A percentile compares a stretch with the other conserved stretches of the same genome.
phyloP scores from a whole-genome alignment of 768 basidiomycete genomes.

The Auriscalpium microsporum region DNA sequence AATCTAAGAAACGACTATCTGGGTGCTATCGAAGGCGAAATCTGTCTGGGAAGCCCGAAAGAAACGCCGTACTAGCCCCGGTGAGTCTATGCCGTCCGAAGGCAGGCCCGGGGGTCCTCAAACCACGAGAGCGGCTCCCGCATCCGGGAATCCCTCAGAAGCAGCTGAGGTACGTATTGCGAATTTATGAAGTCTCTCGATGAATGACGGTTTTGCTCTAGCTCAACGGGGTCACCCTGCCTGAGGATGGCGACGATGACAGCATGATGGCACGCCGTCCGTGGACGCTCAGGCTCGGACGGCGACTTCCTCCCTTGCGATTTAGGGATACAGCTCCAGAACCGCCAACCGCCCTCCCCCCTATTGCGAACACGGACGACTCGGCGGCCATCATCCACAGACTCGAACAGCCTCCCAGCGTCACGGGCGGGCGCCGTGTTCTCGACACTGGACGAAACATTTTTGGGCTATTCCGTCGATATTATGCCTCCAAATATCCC shows the following conservation, averaged over 20 bases:
- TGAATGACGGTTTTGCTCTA: neutral
- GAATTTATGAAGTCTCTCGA: neutral
- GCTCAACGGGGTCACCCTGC: neutral
- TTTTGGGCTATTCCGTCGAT: neutral
- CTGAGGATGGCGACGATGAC: neutral
- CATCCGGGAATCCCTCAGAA: neutral
- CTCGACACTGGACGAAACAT: neutral
- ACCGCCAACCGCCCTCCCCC: neutral
- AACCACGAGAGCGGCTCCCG: too few relatives aligned
- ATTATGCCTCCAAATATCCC: neutral
- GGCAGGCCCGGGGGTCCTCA: too few relatives aligned
- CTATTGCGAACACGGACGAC: neutral
- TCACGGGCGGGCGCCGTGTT: neutral
- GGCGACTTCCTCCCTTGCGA: neutral
- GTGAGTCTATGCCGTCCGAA: rapidly evolving
- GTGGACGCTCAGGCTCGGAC: neutral
- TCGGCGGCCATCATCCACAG: neutral
- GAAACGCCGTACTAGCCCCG: neutral
- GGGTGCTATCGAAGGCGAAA: neutral
- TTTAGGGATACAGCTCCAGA: neutral
- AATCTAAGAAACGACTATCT: neutral
- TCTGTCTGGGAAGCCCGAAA: neutral
- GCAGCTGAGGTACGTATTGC: neutral
- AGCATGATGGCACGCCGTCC: neutral
- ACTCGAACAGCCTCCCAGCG: neutral